These are phyloP conservation scores for Trichoderma arundinaceum DNA, from an alignment of 2,329 filamentous ascomycete species.

Conservation along the genomic window DNA sequence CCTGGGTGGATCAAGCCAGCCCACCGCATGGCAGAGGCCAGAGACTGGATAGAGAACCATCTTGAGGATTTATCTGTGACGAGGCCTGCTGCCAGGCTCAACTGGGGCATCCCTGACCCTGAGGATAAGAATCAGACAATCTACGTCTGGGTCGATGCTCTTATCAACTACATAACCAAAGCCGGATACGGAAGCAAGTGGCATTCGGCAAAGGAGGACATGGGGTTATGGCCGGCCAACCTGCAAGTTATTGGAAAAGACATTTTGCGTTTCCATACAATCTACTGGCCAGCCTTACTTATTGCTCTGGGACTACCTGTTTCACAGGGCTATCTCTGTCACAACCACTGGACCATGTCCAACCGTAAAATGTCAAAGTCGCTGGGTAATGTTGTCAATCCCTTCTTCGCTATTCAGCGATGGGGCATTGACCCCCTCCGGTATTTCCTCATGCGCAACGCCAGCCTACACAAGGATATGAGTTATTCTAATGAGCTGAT, in stretches of 20 bases:
- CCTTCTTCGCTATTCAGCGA: conserved; percentile 85
- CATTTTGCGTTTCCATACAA: conserved; percentile 92
- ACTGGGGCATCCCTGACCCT: conserved; percentile 89
- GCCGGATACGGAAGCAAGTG: conserved; percentile 72
- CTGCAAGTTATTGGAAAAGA: conserved; percentile 95
- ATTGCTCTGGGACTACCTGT: conserved; percentile 83
- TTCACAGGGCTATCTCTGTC: conserved; percentile 80
- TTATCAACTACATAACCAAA: conserved; percentile 91
- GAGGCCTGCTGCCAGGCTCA: conserved; percentile 75
- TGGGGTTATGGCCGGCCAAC: conserved; percentile 84
- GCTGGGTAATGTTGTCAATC: conserved; percentile 91
- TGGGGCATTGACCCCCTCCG: conserved; percentile 88
- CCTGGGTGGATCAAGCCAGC: conserved; percentile 77
- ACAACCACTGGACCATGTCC: conserved; percentile 95
- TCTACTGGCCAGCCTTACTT: conserved; percentile 97
- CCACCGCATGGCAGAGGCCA: conserved; percentile 76
- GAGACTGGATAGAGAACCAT: conserved; percentile 75
- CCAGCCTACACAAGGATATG: conserved; percentile 76
- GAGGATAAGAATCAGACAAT: conserved; percentile 86
- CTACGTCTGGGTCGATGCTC: conserved; percentile 96
- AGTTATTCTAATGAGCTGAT: conserved; percentile 84
- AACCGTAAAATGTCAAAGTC: conserved; percentile 96
- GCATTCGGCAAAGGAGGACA: conserved; percentile 66
- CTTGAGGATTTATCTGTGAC: conserved; percentile 90
- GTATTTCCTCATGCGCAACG: conserved; percentile 84